Evolutionary conservation across 2,329 filamentous ascomycete species (phyloP).

Genomic region (Colletotrichum graminicola): DNA sequence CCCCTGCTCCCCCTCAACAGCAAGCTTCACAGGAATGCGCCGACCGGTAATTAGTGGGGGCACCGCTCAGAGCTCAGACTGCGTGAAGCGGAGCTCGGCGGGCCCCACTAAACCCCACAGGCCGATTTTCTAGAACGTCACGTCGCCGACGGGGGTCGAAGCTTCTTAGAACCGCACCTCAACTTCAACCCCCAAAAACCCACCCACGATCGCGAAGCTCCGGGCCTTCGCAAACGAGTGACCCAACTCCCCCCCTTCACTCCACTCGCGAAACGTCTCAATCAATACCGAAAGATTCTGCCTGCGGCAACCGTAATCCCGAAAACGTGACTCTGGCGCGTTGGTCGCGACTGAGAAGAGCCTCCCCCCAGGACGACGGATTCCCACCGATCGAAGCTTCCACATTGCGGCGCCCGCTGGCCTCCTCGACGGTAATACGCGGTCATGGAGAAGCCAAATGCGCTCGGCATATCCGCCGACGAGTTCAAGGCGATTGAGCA

Average conservation of each 20-base stretch:
- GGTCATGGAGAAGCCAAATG: slow-evolving; percentile 36
- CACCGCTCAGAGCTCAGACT: slow-evolving; percentile 1
- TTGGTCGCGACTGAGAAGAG: not conserved
- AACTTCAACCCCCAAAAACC: slow-evolving; percentile 2
- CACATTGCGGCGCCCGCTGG: not conserved
- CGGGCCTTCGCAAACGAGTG: slow-evolving; percentile 9
- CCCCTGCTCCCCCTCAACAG: slow-evolving; percentile 24
- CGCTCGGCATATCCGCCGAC: slow-evolving; percentile 65
- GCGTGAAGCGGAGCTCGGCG: slow-evolving; percentile 3
- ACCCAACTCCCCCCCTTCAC: too few species aligned
- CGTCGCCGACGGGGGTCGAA: slow-evolving; percentile 7
- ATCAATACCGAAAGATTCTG: too few species aligned
- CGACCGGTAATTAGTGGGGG: not conserved
- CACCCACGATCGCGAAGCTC: slow-evolving; percentile 1
- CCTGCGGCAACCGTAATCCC: not conserved
- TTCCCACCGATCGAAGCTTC: slow-evolving; percentile 2
- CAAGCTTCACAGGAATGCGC: slow-evolving; percentile 5
- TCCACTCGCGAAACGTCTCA: not conserved
- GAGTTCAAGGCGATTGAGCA: slow-evolving; percentile 78
- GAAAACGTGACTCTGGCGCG: not conserved
- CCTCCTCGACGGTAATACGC: not conserved
- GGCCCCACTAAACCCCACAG: slow-evolving; percentile 15
- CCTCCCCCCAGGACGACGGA: not conserved
- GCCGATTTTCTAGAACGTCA: slow-evolving; percentile 29
- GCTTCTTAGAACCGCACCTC: slow-evolving; percentile 33